Evolutionary conservation across 2,329 filamentous ascomycete species (phyloP), one percentile per base, ranked within the genome.

Genomic region (Aureobasidium pullulans): DNA sequence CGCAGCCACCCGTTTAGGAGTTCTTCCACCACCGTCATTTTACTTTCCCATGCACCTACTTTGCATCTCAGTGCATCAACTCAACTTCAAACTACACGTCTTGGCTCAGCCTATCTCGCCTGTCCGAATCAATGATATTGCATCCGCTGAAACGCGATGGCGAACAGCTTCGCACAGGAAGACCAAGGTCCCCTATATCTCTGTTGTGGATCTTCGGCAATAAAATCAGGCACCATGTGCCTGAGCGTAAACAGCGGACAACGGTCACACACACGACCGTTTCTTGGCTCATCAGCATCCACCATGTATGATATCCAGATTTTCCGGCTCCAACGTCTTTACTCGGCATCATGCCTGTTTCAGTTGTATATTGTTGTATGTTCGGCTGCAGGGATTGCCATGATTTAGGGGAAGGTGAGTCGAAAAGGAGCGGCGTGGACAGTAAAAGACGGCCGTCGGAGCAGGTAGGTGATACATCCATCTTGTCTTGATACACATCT

Each of bases 261-360:
- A 52, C 48, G 48, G 48, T 36, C 28, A 52, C n/a, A 23, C 36
- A 40, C 48, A 52, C 34, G 4, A 52, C 48, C 48, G 48, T 52
- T 52, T 52, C 48, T 52, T 52, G 48, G 48, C 48, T 52, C 36
- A 52, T 52, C 48, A 52, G 48, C 29, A 52, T 52, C 36, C 48
- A 31, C 48, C 23, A 29, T 16, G 19, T 29, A 16, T 40, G 36
- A 31, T 52, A 40, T 40, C 19, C 48, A 52, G 36, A 52, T 52
- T 52, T 9, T 39, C 36, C 19, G 36, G 15, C 36, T n/a, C 34
- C 37, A 52, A 40, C 48, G 48, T 52, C 48, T 40, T 31, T 9
- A 52, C 13, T 31, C 48, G 48, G 48, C 48, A 39, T 29, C 48
- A 31, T 52, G 36, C 48, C 48, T 39, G 48, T 52, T 52, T 40